Base-by-base conservation (phyloP, 1,139 yeast species). In the Yamadazyma kanchanaburiensis region DNA sequence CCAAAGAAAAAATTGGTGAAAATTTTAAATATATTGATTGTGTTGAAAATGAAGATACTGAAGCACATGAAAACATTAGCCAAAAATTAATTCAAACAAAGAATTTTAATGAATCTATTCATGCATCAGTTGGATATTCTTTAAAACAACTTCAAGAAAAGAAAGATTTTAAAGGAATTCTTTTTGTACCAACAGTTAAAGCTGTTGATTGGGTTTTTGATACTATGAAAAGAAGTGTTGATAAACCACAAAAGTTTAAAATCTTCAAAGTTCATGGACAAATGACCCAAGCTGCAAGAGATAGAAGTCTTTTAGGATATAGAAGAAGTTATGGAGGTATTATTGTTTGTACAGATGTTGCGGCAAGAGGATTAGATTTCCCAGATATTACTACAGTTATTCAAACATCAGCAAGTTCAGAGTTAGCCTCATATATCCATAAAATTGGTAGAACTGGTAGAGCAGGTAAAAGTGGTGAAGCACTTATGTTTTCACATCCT, bases 401-500 rank as follows among this genome's bases (percentile, higher is more conserved):
- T 48, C 96, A 88, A 60, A 56, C 84, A 35, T 81, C 87, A 43
- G 71, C 81, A n/a, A 86, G 94, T 40, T 60, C 70, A 26, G 87
- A 81, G 35, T 61, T 80, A 21, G 77, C 89, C 11, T 82, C 84
- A 40, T 89, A 89, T 53, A 77, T 89, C 31, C 98, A 91, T 57
- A 79, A 95, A 57, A 83, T 89, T 45, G 98, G 98, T 38, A 81
- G 98, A 70, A 89, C 97, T 14, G 97, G 95, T 27, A 78, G 98
- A 63, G 95, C 91, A 37, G 96, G 96, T 38, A 74, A 75, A 42
- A 64, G 70, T 21, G 98, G 98, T 43, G 63, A 64, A 23, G 80
- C 91, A 2, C 54, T 73, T 7, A 52, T 78, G 26, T 78, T 75
- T 46, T 45, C 72, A 25, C 56, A 77, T 13, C 49, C 55, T 19